Conservation (phyloP, 2,329 filamentous ascomycete species). For the Colletotrichum cordylinicola region DNA sequence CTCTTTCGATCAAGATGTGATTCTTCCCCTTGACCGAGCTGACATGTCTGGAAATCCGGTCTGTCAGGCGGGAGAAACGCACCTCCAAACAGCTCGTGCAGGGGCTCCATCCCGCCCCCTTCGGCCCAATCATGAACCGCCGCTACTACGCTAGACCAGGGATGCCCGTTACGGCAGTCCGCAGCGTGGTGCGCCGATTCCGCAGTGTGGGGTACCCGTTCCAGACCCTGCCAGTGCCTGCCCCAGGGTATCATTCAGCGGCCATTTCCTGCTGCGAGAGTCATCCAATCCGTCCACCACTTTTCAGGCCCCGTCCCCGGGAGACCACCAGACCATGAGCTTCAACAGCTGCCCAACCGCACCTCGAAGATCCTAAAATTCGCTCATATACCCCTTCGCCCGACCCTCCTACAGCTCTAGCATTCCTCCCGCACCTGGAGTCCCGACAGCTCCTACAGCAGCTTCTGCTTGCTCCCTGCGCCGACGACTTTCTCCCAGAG, state of each 20-base stretch:
- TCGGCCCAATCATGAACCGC: background rate
- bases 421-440: background rate
- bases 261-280: constrained; percentile 14
- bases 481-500: background rate
- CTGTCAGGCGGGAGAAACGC: background rate
- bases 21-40: background rate
- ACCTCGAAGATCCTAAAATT: constrained; percentile 1
- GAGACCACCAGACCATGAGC: background rate
- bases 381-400: constrained; percentile 5
- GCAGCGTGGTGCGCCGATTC: constrained; percentile 22
- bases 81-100: background rate
- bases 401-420: background rate
- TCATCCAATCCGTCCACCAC: constrained; percentile 20
- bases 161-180: constrained; percentile 20
- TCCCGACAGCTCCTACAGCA: background rate
- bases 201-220: constrained; percentile 22
- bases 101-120: background rate
- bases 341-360: constrained; percentile 20
- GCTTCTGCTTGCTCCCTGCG: background rate
- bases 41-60: background rate
- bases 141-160: constrained; percentile 2
- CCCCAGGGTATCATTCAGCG: constrained; percentile 14
- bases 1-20: background rate
- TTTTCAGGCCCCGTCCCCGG: background rate
- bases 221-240: constrained; percentile 10